These are phyloP conservation scores for Chaetomiaceae sp. DNA, from an alignment of 2,329 filamentous ascomycete species.

Conservation along the genomic window DNA sequence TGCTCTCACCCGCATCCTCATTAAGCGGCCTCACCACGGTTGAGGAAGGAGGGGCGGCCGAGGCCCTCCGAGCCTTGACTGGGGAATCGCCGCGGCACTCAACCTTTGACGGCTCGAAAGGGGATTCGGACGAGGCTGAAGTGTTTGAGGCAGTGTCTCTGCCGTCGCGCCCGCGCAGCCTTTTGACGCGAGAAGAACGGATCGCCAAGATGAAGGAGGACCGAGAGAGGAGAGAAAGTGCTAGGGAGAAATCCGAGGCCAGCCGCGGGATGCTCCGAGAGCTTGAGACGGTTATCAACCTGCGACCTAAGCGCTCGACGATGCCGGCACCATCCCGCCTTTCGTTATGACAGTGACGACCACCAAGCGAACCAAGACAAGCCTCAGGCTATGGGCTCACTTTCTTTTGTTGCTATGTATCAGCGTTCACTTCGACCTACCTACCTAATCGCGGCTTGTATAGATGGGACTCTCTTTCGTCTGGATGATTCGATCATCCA, in stretches of 20 bases:
- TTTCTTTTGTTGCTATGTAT: slow-evolving; percentile 18
- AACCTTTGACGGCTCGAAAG: slow-evolving; percentile 50
- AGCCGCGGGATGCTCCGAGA: slow-evolving; percentile 89
- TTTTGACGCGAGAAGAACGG: slow-evolving; percentile 78
- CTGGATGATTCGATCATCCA: slow-evolving; percentile 4
- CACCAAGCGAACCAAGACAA: slow-evolving; percentile 17
- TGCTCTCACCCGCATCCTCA: slow-evolving; percentile 57
- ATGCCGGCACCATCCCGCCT: slow-evolving; percentile 34
- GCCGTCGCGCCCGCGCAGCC: slow-evolving; percentile 63
- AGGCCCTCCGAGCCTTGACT: slow-evolving; percentile 72
- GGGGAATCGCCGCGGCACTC: slow-evolving; percentile 57
- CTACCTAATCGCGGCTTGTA: slow-evolving; percentile 11
- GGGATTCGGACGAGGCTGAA: slow-evolving; percentile 65
- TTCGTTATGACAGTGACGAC: slow-evolving; percentile 38
- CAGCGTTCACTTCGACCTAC: not conserved
- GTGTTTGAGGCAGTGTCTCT: slow-evolving; percentile 89
- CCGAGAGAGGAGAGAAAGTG: slow-evolving; percentile 65
- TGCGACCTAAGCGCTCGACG: slow-evolving; percentile 39
- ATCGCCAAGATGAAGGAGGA: slow-evolving; percentile 87
- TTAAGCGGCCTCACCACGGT: slow-evolving; percentile 65
- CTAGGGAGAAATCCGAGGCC: slow-evolving; percentile 71
- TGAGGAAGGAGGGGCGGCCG: slow-evolving; percentile 46
- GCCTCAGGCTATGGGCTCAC: not conserved
- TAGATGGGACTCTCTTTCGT: slow-evolving; percentile 9
- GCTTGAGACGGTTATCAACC: slow-evolving; percentile 79